Base-by-base conservation (phyloP, 2,329 filamentous ascomycete species). In the Alternaria brassicicola region DNA sequence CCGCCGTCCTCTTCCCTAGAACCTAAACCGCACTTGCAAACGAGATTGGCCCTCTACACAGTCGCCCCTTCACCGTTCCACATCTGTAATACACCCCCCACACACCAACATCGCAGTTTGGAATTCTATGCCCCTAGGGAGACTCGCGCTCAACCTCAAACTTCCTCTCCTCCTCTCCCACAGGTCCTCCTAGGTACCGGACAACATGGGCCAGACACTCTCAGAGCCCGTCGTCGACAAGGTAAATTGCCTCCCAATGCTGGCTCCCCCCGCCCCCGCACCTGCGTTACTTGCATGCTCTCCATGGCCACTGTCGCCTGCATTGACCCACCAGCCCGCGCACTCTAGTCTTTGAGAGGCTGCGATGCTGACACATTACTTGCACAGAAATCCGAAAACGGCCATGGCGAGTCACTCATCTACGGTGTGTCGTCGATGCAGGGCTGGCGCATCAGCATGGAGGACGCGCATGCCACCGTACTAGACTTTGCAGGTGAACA, bases 401-500 rank as follows among this genome's bases (percentile, higher is more conserved):
- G 93, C 80, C 89, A 92, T 82, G 93, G 98, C 91, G 93, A 96
- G 67, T 89, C 92, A 77, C 88, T 97, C 77, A 81, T 95, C 77
- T 99, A 91, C 80, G 95, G 95, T 76, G 88, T 98, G 67, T 99
- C 95, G 67, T 93, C 93, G 80, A 99, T 99, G 95, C 95, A 99
- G 82, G 95, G 95, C 84, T 99, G 95, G 95, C 91, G 95, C 82
- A 98, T 99, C 82, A 97, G 92, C 84, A 99, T 99, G 95, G 95
- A 99, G 80, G 95, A 99, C 78, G 89, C 95, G 64, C 95, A 99
- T 82, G 92, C 91, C 62, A 86, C 91, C 55, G 83, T 98, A 51
- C 90, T 99, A 76, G 92, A 98, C 79, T 87, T 98, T 61, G 82
- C 83, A 61, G 81, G 81, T 69, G 79, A 80, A 33, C 77, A 74